Evolutionary conservation across 768 basidiomycete genomes (phyloP).

Genomic region (Rhodosporidiobolus sp.): DNA sequence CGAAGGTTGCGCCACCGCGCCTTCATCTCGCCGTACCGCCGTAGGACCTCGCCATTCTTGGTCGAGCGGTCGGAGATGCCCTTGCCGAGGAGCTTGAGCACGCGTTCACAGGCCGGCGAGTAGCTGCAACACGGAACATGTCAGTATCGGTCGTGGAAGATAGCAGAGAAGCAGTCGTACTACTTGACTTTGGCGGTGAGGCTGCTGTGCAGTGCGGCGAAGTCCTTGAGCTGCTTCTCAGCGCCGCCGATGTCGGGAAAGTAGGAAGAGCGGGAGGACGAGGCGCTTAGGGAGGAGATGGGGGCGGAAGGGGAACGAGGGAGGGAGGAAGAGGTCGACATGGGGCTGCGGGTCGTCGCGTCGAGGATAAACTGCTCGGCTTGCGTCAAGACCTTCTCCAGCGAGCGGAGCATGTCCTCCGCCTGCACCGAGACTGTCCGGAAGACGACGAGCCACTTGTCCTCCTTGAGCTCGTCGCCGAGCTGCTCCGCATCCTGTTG

Average conservation of each 20-base stretch:
- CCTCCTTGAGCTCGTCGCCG: constrained; percentile 89
- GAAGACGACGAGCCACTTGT: constrained; percentile 90
- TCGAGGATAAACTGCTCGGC: constrained; percentile 55
- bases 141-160: too few relatives aligned
- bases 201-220: constrained; percentile 32
- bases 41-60: constrained; percentile 91
- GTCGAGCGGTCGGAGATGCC: constrained; percentile 89
- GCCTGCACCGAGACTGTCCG: constrained; percentile 91
- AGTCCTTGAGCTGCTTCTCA: constrained; percentile 52
- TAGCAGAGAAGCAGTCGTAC: too few relatives aligned
- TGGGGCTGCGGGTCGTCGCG: constrained; percentile 48
- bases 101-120: constrained; percentile 87
- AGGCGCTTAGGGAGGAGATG: constrained; percentile 54
- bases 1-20: constrained; percentile 76
- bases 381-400: constrained; percentile 78
- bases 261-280: constrained; percentile 60
- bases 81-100: constrained; percentile 88
- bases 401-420: constrained; percentile 92
- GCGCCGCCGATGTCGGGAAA: constrained; percentile 82
- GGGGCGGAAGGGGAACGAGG: constrained; percentile 40
- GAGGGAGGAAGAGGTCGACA: constrained; percentile 11
- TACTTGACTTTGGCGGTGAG: constrained; percentile 57
- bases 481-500: constrained; percentile 55
- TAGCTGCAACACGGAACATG: too few relatives aligned
- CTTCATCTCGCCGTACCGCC: constrained; percentile 83